phyloP scores from a whole-genome alignment of 768 basidiomycete genomes.

The Russula sp. region DNA sequence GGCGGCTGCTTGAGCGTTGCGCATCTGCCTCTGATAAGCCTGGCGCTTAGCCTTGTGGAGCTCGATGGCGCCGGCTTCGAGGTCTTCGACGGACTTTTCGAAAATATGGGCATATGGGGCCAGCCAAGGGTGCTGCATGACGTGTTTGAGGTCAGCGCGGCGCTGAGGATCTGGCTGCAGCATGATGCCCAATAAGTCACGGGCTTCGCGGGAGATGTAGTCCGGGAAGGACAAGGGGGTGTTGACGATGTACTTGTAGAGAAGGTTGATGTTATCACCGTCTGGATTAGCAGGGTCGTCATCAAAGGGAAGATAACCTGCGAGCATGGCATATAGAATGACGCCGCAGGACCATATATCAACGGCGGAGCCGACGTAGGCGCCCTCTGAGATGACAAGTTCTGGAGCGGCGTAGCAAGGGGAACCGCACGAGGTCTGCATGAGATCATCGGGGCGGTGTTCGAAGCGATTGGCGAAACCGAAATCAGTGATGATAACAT shows the following conservation, averaged over 20 bases:
- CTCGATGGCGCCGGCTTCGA: constrained; percentile 78
- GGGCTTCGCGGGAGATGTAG: constrained; percentile 80
- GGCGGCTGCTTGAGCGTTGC: constrained; percentile 42
- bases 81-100: constrained; percentile 66
- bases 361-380: constrained; percentile 95
- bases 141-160: constrained; percentile 68
- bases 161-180: constrained; percentile 87
- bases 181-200: constrained; percentile 85
- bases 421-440: constrained; percentile 97
- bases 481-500: constrained; percentile 99
- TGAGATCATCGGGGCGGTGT: constrained; percentile 87
- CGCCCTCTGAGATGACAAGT: constrained; percentile 93
- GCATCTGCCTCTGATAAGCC: constrained; percentile 80
- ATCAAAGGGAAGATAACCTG: constrained; percentile 97
- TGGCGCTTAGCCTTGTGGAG: constrained; percentile 81
- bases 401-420: constrained; percentile 99
- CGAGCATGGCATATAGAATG: constrained; percentile 95
- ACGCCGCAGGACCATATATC: constrained; percentile 98
- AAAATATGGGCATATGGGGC: constrained; percentile 61
- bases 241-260: constrained; percentile 98
- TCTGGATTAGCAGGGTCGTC: constrained; percentile 98
- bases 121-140: constrained; percentile 92
- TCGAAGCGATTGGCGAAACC: constrained; percentile 98
- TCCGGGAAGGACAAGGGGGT: constrained; percentile 97
- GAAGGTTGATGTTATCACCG: constrained; percentile 97